Percentiles rank a stretch among this genome's conserved stretches.
Evolutionary conservation across 148 eudicot species (phyloP).

Genomic region (Nepenthes gracilis): DNA sequence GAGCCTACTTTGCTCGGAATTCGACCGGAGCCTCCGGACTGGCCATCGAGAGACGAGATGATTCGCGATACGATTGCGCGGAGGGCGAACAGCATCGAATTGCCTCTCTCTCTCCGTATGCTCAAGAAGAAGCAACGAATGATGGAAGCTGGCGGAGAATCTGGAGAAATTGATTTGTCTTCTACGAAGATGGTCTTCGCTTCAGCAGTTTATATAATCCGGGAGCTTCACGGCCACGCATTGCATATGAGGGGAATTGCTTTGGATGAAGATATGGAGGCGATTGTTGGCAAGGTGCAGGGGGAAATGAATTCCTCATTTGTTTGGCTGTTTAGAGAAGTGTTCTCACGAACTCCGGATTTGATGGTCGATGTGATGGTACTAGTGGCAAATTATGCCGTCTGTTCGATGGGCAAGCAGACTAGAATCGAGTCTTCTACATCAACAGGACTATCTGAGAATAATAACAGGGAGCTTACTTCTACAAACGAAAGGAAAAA

Average conservation of each 20-base stretch:
- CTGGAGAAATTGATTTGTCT: slow-evolving; percentile 7
- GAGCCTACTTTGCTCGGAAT: slow-evolving; percentile 53
- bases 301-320: slow-evolving; percentile 52
- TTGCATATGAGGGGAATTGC: slow-evolving; percentile 32
- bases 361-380: slow-evolving; percentile 54
- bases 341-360: slow-evolving; percentile 53
- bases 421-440: neutral
- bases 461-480: no score
- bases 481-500: no score
- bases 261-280: slow-evolving; percentile 37
- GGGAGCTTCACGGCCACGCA: slow-evolving; percentile 49
- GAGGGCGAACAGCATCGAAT: slow-evolving; percentile 40
- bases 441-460: neutral
- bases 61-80: slow-evolving; percentile 33
- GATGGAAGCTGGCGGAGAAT: neutral
- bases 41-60: slow-evolving; percentile 58
- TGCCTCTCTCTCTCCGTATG: slow-evolving; percentile 59
- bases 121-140: slow-evolving; percentile 38
- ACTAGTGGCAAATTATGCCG: slow-evolving; percentile 42
- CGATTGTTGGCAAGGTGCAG: slow-evolving; percentile 27
- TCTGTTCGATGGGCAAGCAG: slow-evolving; percentile 22
- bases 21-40: slow-evolving; percentile 40
- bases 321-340: slow-evolving; percentile 58
- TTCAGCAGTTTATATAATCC: slow-evolving; percentile 24
- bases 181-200: slow-evolving; percentile 23